A percentile compares a stretch with the other conserved stretches of the same genome.
phyloP scores from a whole-genome alignment of 2,329 filamentous ascomycete genomes.

The Fusarium penzigii region DNA sequence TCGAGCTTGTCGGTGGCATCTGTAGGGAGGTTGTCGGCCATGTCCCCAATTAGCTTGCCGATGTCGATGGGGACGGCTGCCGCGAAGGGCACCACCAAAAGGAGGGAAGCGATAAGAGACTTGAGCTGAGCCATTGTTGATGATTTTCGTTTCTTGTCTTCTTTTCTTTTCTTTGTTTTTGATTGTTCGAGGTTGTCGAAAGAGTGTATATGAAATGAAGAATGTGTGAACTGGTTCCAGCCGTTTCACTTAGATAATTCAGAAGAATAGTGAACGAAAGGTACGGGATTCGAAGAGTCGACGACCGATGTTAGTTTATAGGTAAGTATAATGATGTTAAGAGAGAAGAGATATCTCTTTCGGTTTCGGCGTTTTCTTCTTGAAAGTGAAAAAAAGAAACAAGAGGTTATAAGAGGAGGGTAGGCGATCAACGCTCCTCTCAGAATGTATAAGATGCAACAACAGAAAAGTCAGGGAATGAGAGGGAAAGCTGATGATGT shows the following conservation, averaged over 20 bases:
- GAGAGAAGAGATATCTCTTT: not conserved
- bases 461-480: constrained; percentile 12
- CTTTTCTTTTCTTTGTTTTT: constrained; percentile 2
- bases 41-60: constrained; percentile 10
- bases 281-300: not conserved
- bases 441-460: constrained; percentile 22
- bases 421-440: constrained; percentile 36
- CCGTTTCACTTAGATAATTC: constrained; percentile 27
- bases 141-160: constrained; percentile 1
- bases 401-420: constrained; percentile 27
- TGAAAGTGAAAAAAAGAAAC: constrained; percentile 16
- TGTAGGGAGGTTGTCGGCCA: constrained; percentile 11
- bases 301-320: too few relatives aligned
- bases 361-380: not conserved
- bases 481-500: constrained; percentile 15
- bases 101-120: constrained; percentile 26
- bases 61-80: constrained; percentile 27
- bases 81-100: constrained; percentile 29
- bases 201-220: constrained; percentile 13
- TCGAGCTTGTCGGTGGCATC: not conserved
- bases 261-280: constrained; percentile 21
- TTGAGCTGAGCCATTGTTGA: constrained; percentile 29
- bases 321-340: constrained; percentile 7
- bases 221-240: constrained; percentile 32
- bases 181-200: constrained; percentile 13